Base-by-base conservation (phyloP, 2,329 filamentous ascomycete species). In the Sodiomyces alkalinus region DNA sequence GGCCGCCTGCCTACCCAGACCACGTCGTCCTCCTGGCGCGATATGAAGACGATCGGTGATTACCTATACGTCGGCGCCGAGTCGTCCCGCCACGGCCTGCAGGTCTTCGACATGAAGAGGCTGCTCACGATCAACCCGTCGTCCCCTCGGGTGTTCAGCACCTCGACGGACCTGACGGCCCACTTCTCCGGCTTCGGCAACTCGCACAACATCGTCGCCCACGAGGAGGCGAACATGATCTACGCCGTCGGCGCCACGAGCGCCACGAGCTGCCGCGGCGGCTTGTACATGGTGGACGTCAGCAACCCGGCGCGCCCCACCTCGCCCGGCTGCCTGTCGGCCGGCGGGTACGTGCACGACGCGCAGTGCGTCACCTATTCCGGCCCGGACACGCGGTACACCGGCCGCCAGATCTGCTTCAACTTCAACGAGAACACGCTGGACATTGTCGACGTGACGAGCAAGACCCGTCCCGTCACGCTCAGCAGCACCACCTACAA, bases 61-160 rank as follows among this genome's bases (percentile, higher is more conserved):
- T 40, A 43, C 30, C 42, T 41, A 31, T 47, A 56, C 32, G 53
- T 58, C 19, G 55, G 55, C 7, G 47, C 49, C 26, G 55, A 58
- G 37, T 57, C 64, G 1, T 35, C 38, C 6, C 44, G 50, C 31
- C 70, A 75, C 41, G 64, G 65, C 27, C 56, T 76, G 14, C 71
- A 76, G 43, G 62, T 75, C 42, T 76, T 76, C 38, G 69, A 76
- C 42, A 57, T 74, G 56, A 64, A 52, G 39, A 72, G 49, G 52
- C 54, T 70, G 3, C 43, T 61, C 18, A 45, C 45, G 15, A 39
- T 68, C 25, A 47, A 62, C 39, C 50, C 55, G 1, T 41, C 53
- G 5, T 48, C 45, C 11, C 55, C 47, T 18, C 43, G 41, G 30
- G 39, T 36, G n/a, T 58, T 54, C 26, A 41, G 40, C 38, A 44